Base-by-base conservation (phyloP, 2,329 filamentous ascomycete species). In the Xylaria sp. region DNA sequence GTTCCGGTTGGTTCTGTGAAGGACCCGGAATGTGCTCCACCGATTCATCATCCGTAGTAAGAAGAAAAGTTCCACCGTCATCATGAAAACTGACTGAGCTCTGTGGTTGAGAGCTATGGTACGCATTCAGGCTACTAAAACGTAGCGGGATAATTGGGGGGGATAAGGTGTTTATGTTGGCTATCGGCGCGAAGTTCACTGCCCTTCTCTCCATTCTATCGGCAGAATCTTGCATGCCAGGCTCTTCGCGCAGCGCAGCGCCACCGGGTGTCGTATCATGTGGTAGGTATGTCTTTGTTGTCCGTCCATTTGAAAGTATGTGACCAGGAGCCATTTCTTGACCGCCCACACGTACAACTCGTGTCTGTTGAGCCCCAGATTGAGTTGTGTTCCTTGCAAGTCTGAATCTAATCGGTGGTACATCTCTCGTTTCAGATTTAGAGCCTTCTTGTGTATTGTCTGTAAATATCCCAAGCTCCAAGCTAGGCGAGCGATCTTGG, bases 91-190 rank as follows among this genome's bases (percentile, higher is more conserved):
- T 27, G 6, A 18, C 6, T 29, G 60, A 37, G 3, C n/a, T 57
- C 18, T 57, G 42, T 9, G 8, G 61, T 13, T 40, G 50, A 25
- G 37, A 23, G 4, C 27, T 13, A 4, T 13, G 63, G 13, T 65
- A 61, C 2, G 60, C 54, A 59, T 66, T 69, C n/a, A 71, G 50
- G 47, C 66, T 71, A 27, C 69, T 69, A 2, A 71, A 69, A 0
- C 66, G 66, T 21, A 64, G 32, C 27, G 69, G 69, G 18, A 68
- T 62, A 2, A 42, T 47, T 29, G 69, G 60, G 44, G 59, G 66
- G 3, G 54, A 35, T 16, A 59, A 12, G n/a, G 42, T 1, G 27
- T 35, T 63, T 16, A 35, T 51, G 29, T 32, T 61, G 8, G 23
- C 5, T 18, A 42, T 44, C 12, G 60, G 60, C 25, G 23, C 9